These are phyloP conservation scores for Thinopyrum elongatum DNA, from an alignment of 176 grass and related monocot genomes.

Conservation along the genomic window DNA sequence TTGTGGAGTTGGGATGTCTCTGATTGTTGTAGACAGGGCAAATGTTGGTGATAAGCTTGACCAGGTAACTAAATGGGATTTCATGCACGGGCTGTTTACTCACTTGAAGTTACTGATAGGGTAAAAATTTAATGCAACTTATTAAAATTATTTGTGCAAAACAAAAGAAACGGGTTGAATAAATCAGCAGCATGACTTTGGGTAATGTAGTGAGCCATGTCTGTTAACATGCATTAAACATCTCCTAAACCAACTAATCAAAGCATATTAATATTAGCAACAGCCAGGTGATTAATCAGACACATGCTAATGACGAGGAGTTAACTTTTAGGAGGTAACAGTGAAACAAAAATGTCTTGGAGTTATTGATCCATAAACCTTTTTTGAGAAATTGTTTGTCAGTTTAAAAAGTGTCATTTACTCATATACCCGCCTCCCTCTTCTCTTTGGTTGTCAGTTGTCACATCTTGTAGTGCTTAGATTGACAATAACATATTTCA, in stretches of 20 bases:
- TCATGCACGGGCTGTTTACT: not conserved
- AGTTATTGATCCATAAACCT: not conserved
- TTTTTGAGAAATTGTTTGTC: not conserved
- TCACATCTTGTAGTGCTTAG: not conserved
- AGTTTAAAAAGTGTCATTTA: not conserved
- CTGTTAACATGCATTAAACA: not conserved
- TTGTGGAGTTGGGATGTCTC: conserved; percentile 72
- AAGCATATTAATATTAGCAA: conserved; percentile 2
- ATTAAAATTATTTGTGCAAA: conserved; percentile 12
- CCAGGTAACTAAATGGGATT: conserved; percentile 50
- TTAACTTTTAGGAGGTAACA: not conserved
- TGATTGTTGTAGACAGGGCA: conserved; percentile 78
- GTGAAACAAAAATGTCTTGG: not conserved
- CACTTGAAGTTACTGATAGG: not conserved
- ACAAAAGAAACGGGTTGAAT: not conserved
- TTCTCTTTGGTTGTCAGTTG: not conserved
- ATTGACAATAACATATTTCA: conserved; percentile 11
- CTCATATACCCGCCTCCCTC: not conserved
- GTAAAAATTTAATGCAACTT: not conserved
- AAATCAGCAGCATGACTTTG: not conserved
- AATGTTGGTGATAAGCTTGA: conserved; percentile 71
- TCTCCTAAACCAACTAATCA: not conserved
- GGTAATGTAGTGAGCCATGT: conserved; percentile 12
- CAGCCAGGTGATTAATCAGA: not conserved
- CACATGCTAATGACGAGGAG: not conserved